Base-by-base conservation (phyloP, 1,284 basidiomycete species). In the Pascua sp. region DNA sequence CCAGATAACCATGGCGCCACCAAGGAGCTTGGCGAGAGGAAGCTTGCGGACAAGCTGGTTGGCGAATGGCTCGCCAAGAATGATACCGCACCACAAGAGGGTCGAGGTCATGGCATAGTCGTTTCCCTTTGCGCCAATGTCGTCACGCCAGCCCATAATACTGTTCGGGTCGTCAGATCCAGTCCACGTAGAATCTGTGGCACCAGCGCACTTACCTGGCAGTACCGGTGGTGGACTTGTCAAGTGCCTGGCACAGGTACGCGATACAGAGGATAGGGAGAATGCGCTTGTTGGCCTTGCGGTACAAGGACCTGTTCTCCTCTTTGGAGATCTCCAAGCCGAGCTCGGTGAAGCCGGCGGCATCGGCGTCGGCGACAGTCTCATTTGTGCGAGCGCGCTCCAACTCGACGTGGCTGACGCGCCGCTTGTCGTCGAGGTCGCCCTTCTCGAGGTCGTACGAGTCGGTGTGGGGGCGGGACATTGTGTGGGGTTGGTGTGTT, bases 111-210 rank as follows among this genome's bases (percentile, higher is more conserved):
- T 51, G 5, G 67, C 67, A 47, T 68, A 72, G 56, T 71, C 69
- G 50, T 72, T 67, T 3, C 67, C 68, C 24, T 58, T 51, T 5
- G 70, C 71, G 15, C 59, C 59, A 37, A 70, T 62, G 48, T 68
- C 64, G 24, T 59, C 51, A 39, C 62, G 53, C 70, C 69, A 69
- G 9, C 71, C 71, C 71, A 73, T 72, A 59, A 73, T 73, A 24
- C 47, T 48, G 38, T 10, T 32, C 24, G 24, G 24, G 24, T 32
- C 32, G 24, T 36, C 45, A 32, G 10, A 2, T 13, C 3, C 24
- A 32, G 24, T 32, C 24, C 24, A 32, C 24, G 24, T 32, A 32
- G 7, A 7, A 7, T 32, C 24, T 32, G 24, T 32, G 24, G 24
- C 24, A 32, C 24, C 24, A 7, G 24, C 37, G 2, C 36, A 37